Conservation (phyloP, 495 filamentous ascomycete species). For the Daldinia bambusicola region DNA sequence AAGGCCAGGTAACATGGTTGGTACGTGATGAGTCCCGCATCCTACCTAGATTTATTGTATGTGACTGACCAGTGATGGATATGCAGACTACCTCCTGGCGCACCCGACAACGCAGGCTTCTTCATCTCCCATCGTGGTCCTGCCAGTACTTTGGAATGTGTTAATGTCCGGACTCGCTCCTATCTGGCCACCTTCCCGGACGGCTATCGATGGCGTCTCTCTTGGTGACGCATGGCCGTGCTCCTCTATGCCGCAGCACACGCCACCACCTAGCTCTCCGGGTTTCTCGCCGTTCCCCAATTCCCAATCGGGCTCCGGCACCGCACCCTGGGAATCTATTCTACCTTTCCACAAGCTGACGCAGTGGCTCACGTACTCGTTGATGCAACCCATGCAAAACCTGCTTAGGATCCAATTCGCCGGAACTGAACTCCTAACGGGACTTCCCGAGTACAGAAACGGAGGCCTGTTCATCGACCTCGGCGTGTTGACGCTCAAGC, state of each 20-base stretch:
- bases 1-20: constrained; percentile 93
- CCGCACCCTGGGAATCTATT: constrained; percentile 89
- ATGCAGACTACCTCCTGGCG: constrained; percentile 86
- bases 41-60: background rate
- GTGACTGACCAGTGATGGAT: constrained; percentile 26
- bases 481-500: constrained; percentile 81
- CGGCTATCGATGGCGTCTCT: constrained; percentile 85
- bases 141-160: constrained; percentile 92
- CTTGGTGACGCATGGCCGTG: constrained; percentile 97
- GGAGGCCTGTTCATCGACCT: constrained; percentile 86
- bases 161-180: constrained; percentile 86
- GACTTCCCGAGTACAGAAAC: constrained; percentile 88
- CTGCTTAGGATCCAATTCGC: constrained; percentile 80
- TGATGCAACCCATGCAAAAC: constrained; percentile 87
- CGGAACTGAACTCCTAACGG: constrained; percentile 80
- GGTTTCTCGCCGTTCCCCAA: constrained; percentile 60
- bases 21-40: constrained; percentile 59
- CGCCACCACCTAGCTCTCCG: constrained; percentile 61
- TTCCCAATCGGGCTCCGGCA: constrained; percentile 48
- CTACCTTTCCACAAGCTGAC: constrained; percentile 94
- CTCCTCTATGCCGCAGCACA: constrained; percentile 77
- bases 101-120: constrained; percentile 89
- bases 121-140: constrained; percentile 83
- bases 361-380: constrained; percentile 88
- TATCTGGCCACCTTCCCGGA: constrained; percentile 91